Base-by-base conservation (phyloP, 805 yeast genomes). In the Lachancea kluyveri region DNA sequence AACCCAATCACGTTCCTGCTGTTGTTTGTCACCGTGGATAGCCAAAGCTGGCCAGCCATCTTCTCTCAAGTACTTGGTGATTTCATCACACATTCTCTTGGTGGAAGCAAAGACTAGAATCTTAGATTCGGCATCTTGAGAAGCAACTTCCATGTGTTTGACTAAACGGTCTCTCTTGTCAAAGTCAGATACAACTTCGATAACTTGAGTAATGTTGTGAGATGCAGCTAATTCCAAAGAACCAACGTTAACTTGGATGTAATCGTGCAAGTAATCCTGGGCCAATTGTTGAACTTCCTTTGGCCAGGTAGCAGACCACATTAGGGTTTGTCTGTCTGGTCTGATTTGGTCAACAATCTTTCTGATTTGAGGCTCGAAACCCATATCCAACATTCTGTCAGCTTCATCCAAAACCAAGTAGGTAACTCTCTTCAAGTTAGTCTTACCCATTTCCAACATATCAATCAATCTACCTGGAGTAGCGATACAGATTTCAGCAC, bases 251-350 rank as follows among this genome's bases (percentile, higher is more conserved):
- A 92, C 97, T 70, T 92, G 97, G 58, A 92, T 90, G 56, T 90
- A 92, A 60, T 92, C 95, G 35, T 74, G 65, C 59, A 90, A 72
- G 64, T 85, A 92, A 63, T 92, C 98, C 54, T 80, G 74, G 46
- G 96, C 94, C 57, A 92, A 72, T 48, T 78, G 72, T 71, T 90
- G 94, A 43, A 92, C 97, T 64, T 86, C 94, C 74, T 88, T 90
- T 53, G 98, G 98, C 98, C 98, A 92, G 35, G 98, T 92, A 49
- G 98, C 98, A 42, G 97, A 90, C 97, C 97, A 92, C 96, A 92
- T 86, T 52, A 90, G 73, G 40, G 98, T 92, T 70, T 92, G 98
- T 73, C 97, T 87, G 64, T 92, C 98, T 41, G 98, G 98, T 71
- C 98, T 84, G 60, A 92, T 92, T 73, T 90, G 97, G 52, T 81